Evolutionary conservation across 345 rosid species (phyloP).

Genomic region (Populus alba): DNA sequence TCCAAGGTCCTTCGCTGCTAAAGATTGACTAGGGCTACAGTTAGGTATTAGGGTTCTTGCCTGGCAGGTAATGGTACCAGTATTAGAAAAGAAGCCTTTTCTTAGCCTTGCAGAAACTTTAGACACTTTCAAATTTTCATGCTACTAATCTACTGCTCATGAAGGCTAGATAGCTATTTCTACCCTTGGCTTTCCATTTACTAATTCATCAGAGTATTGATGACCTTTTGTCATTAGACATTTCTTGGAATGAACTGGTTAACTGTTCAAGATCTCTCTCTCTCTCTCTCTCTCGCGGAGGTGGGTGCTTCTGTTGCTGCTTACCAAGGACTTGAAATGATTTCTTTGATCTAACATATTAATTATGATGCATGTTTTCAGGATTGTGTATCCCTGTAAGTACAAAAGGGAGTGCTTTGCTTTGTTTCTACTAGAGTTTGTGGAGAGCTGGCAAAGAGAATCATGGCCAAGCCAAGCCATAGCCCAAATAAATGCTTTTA

Average conservation of each 20-base stretch:
- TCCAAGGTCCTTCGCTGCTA: neutral
- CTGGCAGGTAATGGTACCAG: conserved; percentile 2
- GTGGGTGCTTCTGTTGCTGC: conserved; percentile 25
- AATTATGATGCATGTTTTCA: conserved; percentile 17
- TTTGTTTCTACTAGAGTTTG: conserved; percentile 14
- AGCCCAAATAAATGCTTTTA: conserved; percentile 1
- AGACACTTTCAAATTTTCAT: conserved; percentile 7
- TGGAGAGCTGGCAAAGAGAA: neutral
- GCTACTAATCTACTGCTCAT: neutral
- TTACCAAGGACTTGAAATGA: conserved; percentile 8
- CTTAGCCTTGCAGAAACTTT: conserved; percentile 7
- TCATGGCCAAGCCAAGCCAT: conserved; percentile 2
- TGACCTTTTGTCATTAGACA: neutral
- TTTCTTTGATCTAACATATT: conserved; percentile 1
- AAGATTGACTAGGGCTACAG: conserved; percentile 18
- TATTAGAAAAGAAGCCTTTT: conserved; percentile 7
- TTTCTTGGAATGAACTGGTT: neutral
- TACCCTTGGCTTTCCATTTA: neutral
- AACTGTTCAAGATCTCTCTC: neutral
- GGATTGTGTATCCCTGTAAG: conserved; percentile 18
- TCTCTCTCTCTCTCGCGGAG: neutral
- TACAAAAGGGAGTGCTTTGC: conserved; percentile 30
- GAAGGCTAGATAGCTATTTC: conserved; percentile 1
- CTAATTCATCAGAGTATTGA: neutral
- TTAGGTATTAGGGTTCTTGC: conserved; percentile 29